phyloP scores from a whole-genome alignment of 306 rosid species.

The Malus sieversii region DNA sequence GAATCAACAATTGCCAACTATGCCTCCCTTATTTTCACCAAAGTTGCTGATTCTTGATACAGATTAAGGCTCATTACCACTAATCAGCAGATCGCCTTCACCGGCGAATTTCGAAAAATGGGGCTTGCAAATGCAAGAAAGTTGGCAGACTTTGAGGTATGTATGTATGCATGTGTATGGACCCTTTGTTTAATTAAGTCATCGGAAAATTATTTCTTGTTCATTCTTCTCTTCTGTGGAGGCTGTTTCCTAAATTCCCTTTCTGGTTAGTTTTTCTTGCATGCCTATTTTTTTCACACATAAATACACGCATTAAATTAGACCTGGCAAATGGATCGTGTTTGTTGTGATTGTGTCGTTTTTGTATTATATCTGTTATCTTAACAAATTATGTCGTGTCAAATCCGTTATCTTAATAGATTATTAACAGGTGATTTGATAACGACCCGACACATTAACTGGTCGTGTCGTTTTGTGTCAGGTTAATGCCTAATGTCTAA shows the following conservation, averaged over 20 bases:
- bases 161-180: not conserved
- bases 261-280: not conserved
- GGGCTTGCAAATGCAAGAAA: not conserved
- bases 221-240: not conserved
- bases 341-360: too few species aligned
- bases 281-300: too few species aligned
- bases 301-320: too few species aligned
- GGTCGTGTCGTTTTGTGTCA: too few species aligned
- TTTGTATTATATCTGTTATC: too few species aligned
- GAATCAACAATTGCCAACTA: conserved; percentile 72
- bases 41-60: conserved; percentile 51
- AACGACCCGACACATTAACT: too few species aligned
- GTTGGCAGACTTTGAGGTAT: not conserved
- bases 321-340: too few species aligned
- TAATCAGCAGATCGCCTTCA: not conserved
- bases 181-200: too few species aligned
- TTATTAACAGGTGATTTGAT: too few species aligned
- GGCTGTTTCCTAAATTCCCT: not conserved
- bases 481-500: too few species aligned
- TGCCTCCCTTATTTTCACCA: conserved; percentile 51
- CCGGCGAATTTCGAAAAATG: not conserved
- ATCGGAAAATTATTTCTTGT: not conserved
- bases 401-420: too few species aligned
- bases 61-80: not conserved
- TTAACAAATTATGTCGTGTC: too few species aligned